These are phyloP conservation scores for Euphorbia lathyris DNA, from an alignment of 345 rosid genomes.

Conservation along the genomic window DNA sequence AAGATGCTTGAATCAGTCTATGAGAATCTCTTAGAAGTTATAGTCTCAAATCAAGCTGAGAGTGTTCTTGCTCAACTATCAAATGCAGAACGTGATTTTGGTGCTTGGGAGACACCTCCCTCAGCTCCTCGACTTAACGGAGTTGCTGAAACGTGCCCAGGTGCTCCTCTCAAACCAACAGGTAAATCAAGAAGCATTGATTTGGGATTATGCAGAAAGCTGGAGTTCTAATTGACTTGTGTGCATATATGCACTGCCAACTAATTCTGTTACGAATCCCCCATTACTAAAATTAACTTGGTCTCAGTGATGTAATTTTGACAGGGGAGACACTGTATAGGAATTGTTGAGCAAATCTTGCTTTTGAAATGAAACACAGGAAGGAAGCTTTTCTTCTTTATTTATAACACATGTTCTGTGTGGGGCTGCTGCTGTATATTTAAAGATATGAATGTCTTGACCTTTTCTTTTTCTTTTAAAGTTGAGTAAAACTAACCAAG, in stretches of 20 bases:
- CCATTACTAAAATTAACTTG: conserved; percentile 15
- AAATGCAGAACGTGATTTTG: conserved; percentile 24
- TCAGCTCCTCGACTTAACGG: conserved; percentile 33
- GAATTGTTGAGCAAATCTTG: conserved; percentile 12
- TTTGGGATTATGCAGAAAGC: conserved; percentile 54
- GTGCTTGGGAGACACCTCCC: conserved; percentile 45
- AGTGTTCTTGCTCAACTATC: conserved; percentile 30
- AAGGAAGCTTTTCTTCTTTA: conserved; percentile 6
- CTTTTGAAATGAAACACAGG: conserved; percentile 5
- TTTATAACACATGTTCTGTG: not conserved
- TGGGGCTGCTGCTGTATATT: not conserved
- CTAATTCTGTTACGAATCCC: conserved; percentile 14
- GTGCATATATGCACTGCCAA: conserved; percentile 8
- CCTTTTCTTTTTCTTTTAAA: not conserved
- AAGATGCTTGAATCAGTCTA: conserved; percentile 53
- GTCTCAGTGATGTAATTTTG: conserved; percentile 1
- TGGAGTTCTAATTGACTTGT: conserved; percentile 35
- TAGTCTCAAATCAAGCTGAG: conserved; percentile 40
- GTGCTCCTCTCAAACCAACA: conserved; percentile 49
- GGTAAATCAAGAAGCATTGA: conserved; percentile 38
- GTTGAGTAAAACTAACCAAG: no score
- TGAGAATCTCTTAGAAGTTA: conserved; percentile 47
- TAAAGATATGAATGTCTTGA: not conserved
- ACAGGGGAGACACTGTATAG: conserved; percentile 26
- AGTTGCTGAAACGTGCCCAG: conserved; percentile 52